phyloP scores from a whole-genome alignment of 805 yeast species.

The Zygosaccharomyces pseudorouxii region DNA sequence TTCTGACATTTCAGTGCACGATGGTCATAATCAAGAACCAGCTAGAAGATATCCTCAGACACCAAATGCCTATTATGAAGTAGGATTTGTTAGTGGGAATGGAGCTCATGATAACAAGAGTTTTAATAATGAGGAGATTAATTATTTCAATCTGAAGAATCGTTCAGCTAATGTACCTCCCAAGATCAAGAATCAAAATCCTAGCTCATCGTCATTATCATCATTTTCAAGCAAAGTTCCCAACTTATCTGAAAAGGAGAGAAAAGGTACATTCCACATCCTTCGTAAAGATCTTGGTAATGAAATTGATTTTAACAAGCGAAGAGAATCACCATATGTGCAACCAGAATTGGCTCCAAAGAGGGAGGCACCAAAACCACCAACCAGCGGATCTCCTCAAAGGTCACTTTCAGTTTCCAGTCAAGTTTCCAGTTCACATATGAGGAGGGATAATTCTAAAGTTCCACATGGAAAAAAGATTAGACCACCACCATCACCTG shows the following conservation, averaged over 20 bases:
- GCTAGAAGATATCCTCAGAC: conserved; percentile 32
- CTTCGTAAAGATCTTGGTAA: conserved; percentile 56
- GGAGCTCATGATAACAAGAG: background rate
- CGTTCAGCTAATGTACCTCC: conserved; percentile 10
- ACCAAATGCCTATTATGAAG: conserved; percentile 33
- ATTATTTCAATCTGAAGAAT: conserved; percentile 32
- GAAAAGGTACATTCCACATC: conserved; percentile 54
- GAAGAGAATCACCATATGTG: conserved; percentile 70
- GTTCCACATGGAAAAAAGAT: conserved; percentile 10
- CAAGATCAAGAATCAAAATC: conserved; percentile 12
- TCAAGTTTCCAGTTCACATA: conserved; percentile 13
- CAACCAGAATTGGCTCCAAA: conserved; percentile 57
- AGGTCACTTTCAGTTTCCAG: conserved; percentile 16
- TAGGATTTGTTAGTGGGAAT: conserved; percentile 6
- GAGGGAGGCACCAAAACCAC: conserved; percentile 71
- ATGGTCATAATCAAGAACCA: conserved; percentile 24
- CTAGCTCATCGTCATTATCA: conserved; percentile 13
- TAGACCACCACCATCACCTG: conserved; percentile 22
- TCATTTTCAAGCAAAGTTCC: conserved; percentile 7
- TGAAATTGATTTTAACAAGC: conserved; percentile 78
- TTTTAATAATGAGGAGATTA: conserved; percentile 22
- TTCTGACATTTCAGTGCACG: conserved; percentile 32
- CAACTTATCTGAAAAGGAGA: conserved; percentile 11
- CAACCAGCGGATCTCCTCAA: conserved; percentile 34
- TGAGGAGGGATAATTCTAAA: conserved; percentile 19